Evolutionary conservation across 148 eudicot genomes (phyloP).

Genomic region (Nepenthes mirabilis): DNA sequence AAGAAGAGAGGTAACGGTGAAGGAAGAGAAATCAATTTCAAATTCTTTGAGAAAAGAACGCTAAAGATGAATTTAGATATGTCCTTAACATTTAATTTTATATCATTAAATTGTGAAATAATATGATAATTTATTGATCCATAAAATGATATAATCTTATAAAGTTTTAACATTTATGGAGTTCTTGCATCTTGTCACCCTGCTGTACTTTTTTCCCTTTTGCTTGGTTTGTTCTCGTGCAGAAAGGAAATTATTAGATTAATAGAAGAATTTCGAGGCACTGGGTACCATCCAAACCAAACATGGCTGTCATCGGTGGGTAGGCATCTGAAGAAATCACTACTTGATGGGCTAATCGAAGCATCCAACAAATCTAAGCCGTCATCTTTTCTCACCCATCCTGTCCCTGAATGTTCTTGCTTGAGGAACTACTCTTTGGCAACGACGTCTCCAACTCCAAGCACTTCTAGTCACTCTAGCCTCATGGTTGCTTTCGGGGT

Average conservation of each 20-base stretch:
- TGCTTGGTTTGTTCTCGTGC: conserved; percentile 9
- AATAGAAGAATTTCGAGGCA: conserved; percentile 52
- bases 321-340: conserved; percentile 37
- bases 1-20: no score
- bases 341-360: conserved; percentile 33
- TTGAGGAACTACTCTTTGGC: conserved; percentile 4
- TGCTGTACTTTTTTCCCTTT: not conserved
- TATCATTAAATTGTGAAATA: no score
- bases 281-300: conserved; percentile 56
- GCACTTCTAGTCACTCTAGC: conserved; percentile 5
- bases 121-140: no score
- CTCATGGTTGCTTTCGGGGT: conserved; percentile 27
- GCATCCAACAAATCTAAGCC: conserved; percentile 35
- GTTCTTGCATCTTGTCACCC: no score
- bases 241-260: conserved; percentile 48
- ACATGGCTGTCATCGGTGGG: conserved; percentile 81
- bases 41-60: no score
- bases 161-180: no score
- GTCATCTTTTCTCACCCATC: conserved; percentile 64
- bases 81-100: no score
- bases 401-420: conserved; percentile 79
- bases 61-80: no score
- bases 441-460: not conserved
- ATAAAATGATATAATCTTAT: no score
- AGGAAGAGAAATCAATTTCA: no score